phyloP scores from a whole-genome alignment of 106 monocot genomes.

The Dendrobium catenatum region DNA sequence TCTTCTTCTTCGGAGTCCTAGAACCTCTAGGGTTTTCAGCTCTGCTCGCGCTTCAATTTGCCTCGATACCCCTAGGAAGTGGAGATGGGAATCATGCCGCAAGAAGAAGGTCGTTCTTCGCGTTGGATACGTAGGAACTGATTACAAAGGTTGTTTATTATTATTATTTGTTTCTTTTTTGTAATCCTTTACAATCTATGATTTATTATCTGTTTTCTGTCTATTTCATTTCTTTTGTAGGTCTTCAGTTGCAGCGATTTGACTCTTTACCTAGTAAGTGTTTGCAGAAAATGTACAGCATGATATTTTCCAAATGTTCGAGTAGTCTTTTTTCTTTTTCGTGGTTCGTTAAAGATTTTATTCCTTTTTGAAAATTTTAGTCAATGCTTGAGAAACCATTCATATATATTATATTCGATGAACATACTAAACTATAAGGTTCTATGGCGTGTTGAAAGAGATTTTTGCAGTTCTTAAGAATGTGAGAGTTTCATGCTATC shows the following conservation, averaged over 20 bases:
- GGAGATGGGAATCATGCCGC: constrained; percentile 63
- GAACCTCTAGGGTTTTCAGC: constrained; percentile 15
- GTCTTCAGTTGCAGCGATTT: constrained; percentile 71
- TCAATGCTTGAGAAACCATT: too few relatives aligned
- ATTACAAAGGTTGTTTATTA: constrained; percentile 53
- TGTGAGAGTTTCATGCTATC: neutral
- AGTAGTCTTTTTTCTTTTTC: too few relatives aligned
- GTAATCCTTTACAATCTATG: neutral
- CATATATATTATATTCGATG: too few relatives aligned
- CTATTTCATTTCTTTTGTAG: constrained; percentile 23
- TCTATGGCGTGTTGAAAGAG: neutral
- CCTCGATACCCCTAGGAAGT: constrained; percentile 6
- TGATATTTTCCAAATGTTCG: too few relatives aligned
- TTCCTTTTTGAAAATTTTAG: too few relatives aligned
- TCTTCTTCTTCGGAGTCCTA: constrained; percentile 6
- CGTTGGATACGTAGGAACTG: constrained; percentile 88
- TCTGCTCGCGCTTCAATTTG: constrained; percentile 7
- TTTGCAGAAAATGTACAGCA: neutral
- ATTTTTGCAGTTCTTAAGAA: neutral
- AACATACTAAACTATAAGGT: too few relatives aligned
- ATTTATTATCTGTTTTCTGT: constrained; percentile 3
- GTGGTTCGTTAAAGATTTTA: too few relatives aligned
- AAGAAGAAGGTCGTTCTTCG: constrained; percentile 97
- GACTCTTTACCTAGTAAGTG: constrained; percentile 58
- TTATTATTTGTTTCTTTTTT: neutral